Conservation (phyloP, 345 rosid genomes). For the Rubroshorea leprosula region DNA sequence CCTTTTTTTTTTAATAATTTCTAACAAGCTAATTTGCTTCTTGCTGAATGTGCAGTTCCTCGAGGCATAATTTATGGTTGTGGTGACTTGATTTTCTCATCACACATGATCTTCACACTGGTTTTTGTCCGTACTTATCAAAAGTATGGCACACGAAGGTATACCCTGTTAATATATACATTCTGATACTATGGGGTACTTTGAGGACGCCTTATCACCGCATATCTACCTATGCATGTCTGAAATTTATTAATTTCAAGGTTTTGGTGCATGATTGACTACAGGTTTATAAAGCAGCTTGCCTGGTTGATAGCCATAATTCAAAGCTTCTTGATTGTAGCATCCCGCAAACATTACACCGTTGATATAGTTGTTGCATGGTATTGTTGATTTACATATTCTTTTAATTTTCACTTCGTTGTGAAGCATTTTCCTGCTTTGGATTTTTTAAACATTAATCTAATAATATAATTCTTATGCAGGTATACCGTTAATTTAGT, state of each 20-base stretch:
- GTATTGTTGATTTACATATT: conserved; percentile 30
- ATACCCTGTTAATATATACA: conserved; percentile 9
- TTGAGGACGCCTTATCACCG: background rate
- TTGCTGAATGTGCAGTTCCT: conserved; percentile 67
- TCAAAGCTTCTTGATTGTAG: conserved; percentile 88
- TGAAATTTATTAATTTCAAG: background rate
- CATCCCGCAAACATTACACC: conserved; percentile 97
- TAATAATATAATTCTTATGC: conserved; percentile 14
- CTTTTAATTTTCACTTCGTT: background rate
- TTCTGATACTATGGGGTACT: too few relatives aligned
- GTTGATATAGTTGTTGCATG: conserved; percentile 97
- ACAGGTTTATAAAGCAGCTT: conserved; percentile 75
- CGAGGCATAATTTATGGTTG: conserved; percentile 87
- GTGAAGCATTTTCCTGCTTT: background rate
- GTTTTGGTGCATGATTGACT: conserved; percentile 13
- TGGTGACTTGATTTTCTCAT: conserved; percentile 97
- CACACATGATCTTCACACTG: conserved; percentile 95
- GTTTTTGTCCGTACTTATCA: conserved; percentile 92
- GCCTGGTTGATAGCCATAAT: conserved; percentile 75
- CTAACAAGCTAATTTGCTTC: conserved; percentile 21
- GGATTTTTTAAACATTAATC: conserved; percentile 1
- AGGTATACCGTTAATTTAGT: conserved; percentile 95
- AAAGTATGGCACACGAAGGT: conserved; percentile 93
- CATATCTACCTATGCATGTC: background rate
- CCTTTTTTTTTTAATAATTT: background rate